Percentiles rank a stretch among this genome's conserved stretches.
phyloP scores from a whole-genome alignment of 139 green algal species.

The Chlorella sp. region DNA sequence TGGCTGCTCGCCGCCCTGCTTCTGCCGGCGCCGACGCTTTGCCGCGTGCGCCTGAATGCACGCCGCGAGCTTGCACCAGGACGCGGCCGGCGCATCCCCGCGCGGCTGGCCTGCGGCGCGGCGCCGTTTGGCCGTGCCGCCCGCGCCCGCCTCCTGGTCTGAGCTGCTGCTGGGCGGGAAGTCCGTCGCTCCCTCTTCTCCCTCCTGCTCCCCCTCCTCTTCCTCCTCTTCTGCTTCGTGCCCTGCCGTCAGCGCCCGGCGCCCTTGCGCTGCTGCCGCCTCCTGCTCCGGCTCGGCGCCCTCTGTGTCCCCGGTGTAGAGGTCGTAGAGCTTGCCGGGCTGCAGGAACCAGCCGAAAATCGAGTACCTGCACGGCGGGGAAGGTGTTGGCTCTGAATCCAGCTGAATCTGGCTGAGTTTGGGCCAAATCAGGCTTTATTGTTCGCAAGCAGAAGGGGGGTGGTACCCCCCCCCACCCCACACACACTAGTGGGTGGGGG shows the following conservation, averaged over 20 bases:
- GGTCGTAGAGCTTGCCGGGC: slow-evolving; percentile 40
- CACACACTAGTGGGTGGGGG: too few species aligned
- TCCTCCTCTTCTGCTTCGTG: background rate
- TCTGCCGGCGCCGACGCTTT: background rate
- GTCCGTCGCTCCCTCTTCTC: background rate
- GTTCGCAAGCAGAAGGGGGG: too few species aligned
- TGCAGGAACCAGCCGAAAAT: slow-evolving; percentile 49
- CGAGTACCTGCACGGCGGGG: slow-evolving; percentile 10
- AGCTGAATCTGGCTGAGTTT: too few species aligned
- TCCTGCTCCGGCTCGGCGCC: background rate
- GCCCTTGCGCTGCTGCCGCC: background rate
- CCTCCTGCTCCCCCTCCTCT: background rate
- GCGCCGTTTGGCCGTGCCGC: background rate
- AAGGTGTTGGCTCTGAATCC: too few species aligned
- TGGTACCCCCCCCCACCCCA: too few species aligned
- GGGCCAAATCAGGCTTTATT: too few species aligned
- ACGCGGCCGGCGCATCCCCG: too few species aligned
- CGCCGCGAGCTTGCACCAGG: background rate
- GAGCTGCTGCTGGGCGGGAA: too few species aligned
- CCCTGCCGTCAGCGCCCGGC: background rate
- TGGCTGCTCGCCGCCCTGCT: too few species aligned
- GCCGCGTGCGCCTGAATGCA: background rate
- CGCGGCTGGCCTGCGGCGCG: background rate
- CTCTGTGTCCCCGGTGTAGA: slow-evolving; percentile 23
- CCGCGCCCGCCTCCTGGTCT: too few species aligned